These are phyloP conservation scores for Acacia confusa DNA, from an alignment of 306 rosid species.

Conservation along the genomic window DNA sequence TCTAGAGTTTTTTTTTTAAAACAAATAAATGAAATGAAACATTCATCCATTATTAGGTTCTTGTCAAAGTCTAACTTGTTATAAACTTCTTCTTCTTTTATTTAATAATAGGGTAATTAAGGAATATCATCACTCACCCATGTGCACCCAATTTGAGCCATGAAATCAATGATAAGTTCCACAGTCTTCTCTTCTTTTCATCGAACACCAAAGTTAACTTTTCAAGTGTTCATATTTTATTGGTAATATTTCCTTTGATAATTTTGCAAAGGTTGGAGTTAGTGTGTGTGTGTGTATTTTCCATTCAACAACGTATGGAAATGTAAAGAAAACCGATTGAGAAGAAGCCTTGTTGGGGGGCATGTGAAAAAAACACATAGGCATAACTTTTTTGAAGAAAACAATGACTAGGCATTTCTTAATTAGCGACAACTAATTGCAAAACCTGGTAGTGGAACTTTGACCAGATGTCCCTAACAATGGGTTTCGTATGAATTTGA, in stretches of 20 bases:
- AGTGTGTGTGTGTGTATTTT: slow-evolving; percentile 22
- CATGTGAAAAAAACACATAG: slow-evolving; percentile 53
- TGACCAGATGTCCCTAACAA: slow-evolving; percentile 46
- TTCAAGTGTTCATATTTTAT: slow-evolving; percentile 37
- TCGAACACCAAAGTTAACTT: slow-evolving; percentile 40
- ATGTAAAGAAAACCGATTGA: slow-evolving; percentile 33
- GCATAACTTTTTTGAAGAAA: slow-evolving; percentile 48
- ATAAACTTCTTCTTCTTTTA: background rate
- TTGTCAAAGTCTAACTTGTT: slow-evolving; percentile 23
- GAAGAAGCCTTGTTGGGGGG: slow-evolving; percentile 47
- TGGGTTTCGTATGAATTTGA: slow-evolving; percentile 12
- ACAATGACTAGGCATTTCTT: slow-evolving; percentile 47
- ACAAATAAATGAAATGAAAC: slow-evolving; percentile 1
- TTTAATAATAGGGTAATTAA: slow-evolving; percentile 37
- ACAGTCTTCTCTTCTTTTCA: slow-evolving; percentile 44
- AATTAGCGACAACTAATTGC: slow-evolving; percentile 31
- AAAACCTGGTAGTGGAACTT: slow-evolving; percentile 42
- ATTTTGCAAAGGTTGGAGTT: slow-evolving; percentile 29
- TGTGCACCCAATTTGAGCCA: slow-evolving; percentile 58
- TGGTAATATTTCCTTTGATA: slow-evolving; percentile 18
- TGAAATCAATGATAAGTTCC: slow-evolving; percentile 59
- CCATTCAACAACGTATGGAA: slow-evolving; percentile 11
- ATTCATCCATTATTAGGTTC: slow-evolving; percentile 34
- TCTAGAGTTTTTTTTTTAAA: background rate
- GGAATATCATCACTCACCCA: slow-evolving; percentile 56